Evolutionary conservation across 208 protist species (phyloP).

Genomic region (Blechomonas ayalai): DNA sequence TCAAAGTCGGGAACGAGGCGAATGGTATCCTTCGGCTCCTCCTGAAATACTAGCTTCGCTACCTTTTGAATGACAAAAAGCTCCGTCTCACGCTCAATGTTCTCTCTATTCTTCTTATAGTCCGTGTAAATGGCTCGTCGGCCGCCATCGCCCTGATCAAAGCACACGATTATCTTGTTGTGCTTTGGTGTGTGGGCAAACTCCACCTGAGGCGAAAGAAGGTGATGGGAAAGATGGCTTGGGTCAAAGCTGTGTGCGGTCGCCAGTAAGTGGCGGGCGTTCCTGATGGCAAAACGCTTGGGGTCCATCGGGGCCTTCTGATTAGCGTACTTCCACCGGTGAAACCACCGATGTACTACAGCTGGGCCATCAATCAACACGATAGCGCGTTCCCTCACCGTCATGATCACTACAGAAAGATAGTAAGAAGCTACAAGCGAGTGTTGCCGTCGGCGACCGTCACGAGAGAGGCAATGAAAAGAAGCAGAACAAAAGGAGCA

Average conservation of each 20-base stretch:
- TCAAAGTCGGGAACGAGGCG: slow-evolving; percentile 74
- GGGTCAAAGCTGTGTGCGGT: slow-evolving; percentile 86
- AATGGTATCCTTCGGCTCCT: slow-evolving; percentile 59
- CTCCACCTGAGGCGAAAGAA: slow-evolving; percentile 83
- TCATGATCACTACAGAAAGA: slow-evolving; percentile 14
- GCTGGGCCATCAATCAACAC: slow-evolving; percentile 85
- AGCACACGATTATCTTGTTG: slow-evolving; percentile 84
- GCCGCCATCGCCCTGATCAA: slow-evolving; percentile 88
- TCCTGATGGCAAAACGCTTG: slow-evolving; percentile 76
- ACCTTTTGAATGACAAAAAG: slow-evolving; percentile 73
- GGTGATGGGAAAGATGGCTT: slow-evolving; percentile 65
- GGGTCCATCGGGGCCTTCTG: slow-evolving; percentile 27
- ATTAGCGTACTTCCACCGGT: slow-evolving; percentile 71
- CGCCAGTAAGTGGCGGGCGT: slow-evolving; percentile 68
- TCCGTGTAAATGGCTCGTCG: slow-evolving; percentile 57
- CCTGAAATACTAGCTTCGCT: slow-evolving; percentile 66
- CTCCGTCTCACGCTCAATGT: slow-evolving; percentile 31
- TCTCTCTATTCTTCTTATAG: slow-evolving; percentile 71
- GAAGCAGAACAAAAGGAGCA: slow-evolving; percentile 8
- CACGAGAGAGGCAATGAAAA: slow-evolving; percentile 7
- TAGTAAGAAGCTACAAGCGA: not conserved
- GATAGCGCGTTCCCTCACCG: slow-evolving; percentile 50
- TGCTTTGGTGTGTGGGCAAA: slow-evolving; percentile 82
- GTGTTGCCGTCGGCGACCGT: not conserved
- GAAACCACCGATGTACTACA: slow-evolving; percentile 84